Evolutionary conservation across 768 basidiomycete species (phyloP).

Genomic region (Tephrocybe sp.): DNA sequence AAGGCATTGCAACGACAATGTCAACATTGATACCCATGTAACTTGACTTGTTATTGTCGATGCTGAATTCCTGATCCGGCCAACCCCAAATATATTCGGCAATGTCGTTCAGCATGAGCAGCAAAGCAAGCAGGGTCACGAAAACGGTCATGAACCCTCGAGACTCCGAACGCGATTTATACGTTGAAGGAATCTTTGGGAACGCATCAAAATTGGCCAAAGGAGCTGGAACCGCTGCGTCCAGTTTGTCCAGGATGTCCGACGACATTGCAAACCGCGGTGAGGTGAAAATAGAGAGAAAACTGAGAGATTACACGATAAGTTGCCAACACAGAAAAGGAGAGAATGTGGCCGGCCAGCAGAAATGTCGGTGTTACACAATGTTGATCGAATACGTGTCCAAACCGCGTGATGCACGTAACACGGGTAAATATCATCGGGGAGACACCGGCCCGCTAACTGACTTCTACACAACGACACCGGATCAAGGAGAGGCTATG

Average conservation of each 20-base stretch:
- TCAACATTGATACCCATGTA: conserved; percentile 89
- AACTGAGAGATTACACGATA: neutral
- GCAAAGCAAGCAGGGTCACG: conserved; percentile 60
- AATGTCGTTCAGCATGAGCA: conserved; percentile 85
- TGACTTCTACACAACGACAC: too few relatives aligned
- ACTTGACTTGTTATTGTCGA: conserved; percentile 63
- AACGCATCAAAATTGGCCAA: conserved; percentile 83
- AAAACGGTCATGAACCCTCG: conserved; percentile 82
- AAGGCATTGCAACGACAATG: conserved; percentile 91
- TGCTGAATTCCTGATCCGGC: conserved; percentile 86
- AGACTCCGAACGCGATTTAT: conserved; percentile 76
- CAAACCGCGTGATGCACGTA: conserved; percentile 8
- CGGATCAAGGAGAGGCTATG: too few relatives aligned
- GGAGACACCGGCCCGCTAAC: neutral
- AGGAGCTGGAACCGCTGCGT: conserved; percentile 60
- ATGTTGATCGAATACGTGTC: conserved; percentile 11
- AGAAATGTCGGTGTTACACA: conserved; percentile 9
- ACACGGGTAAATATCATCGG: conserved; percentile 4
- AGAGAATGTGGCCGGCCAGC: conserved; percentile 5
- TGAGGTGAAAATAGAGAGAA: neutral
- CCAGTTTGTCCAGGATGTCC: conserved; percentile 59
- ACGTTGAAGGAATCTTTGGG: conserved; percentile 79
- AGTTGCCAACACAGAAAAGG: neutral
- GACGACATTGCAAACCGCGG: conserved; percentile 15
- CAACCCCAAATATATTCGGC: conserved; percentile 94